A percentile compares a stretch with the other conserved stretches of the same genome.
Evolutionary conservation across 2,329 filamentous ascomycete genomes (phyloP).

Genomic region (Capronia epimyces): DNA sequence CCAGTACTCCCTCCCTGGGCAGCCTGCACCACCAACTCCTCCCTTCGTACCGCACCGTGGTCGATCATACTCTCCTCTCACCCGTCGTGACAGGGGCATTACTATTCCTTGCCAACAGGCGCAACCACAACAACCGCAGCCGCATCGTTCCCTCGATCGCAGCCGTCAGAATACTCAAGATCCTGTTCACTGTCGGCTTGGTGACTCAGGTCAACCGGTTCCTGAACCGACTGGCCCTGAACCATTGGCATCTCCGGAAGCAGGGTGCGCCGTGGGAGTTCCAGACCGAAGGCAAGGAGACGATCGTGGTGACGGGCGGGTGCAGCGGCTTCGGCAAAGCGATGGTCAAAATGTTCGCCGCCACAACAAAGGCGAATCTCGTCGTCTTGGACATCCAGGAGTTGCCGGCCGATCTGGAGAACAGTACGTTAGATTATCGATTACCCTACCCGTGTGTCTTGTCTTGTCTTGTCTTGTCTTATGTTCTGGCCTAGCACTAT

Average conservation of each 20-base stretch:
- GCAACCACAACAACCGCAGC: conserved; percentile 12
- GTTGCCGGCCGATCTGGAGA: conserved; percentile 25
- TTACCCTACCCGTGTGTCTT: not conserved
- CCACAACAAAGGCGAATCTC: conserved; percentile 57
- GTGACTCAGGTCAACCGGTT: conserved; percentile 46
- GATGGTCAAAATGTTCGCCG: conserved; percentile 61
- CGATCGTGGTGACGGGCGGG: conserved; percentile 51
- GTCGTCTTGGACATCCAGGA: conserved; percentile 62
- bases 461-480: not conserved
- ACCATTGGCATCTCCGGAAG: conserved; percentile 37
- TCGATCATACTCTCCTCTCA: conserved; percentile 12
- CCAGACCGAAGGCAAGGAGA: conserved; percentile 49
- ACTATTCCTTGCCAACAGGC: conserved; percentile 9
- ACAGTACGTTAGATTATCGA: conserved; percentile 15
- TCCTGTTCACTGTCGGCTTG: conserved; percentile 51
- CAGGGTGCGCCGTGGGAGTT: conserved; percentile 29
- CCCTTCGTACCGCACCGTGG: conserved; percentile 3
- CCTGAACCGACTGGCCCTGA: conserved; percentile 48
- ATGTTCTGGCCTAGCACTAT: too few species aligned
- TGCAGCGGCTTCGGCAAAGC: conserved; percentile 66
- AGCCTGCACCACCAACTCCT: not conserved
- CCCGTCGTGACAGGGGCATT: conserved; percentile 19
- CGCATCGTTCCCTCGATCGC: conserved; percentile 4
- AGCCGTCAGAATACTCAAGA: conserved; percentile 33
- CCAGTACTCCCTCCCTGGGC: not conserved